Base-by-base conservation (phyloP, 495 filamentous ascomycete species). In the Glutinoglossum americanum region DNA sequence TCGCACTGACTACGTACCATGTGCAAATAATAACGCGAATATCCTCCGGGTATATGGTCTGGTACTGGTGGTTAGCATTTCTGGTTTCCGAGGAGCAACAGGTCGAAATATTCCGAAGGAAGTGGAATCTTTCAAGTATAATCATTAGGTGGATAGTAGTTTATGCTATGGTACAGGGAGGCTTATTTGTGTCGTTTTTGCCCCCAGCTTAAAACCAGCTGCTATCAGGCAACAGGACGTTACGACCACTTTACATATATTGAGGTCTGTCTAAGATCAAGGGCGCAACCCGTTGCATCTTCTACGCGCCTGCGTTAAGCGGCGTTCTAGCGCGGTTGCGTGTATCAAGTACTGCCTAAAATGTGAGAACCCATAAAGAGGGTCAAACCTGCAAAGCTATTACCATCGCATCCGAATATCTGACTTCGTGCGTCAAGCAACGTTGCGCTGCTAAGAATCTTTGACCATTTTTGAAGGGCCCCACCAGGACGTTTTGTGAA, bases 1-100 rank as follows among this genome's bases (percentile, higher is more conserved):
- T 89, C 62, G 85, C 87, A 8, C 62, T 89, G 27, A 84, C 81
- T 9, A 84, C 68, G 51, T 93, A 90, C 61, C 92, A 98, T 61
- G 84, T 94, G 13, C 92, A 98, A 68, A 93, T 97, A 58, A 82
- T 97, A 60, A 92, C 83, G 39, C 76, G 92, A 32, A 80, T 98
- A 17, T 83, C 86, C 1, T 94, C 89, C 0, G 88, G 83, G 0
- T 96, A 88, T 68, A 84, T 87, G 30, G 63, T 96, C 27, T 94
- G 87, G 87, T 89, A 94, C 65, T 84, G 84, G 79, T 92, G 81
- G 73, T 49, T 89, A 41, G 81, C 73, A 27, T 76, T 68, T 32
- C 64, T 64, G 47, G 69, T 70, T n/a, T 27, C 66, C 25, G 62
- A 61, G 56, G 57, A 62, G 35, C 7, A 44, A 9, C n/a, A 60